Evolutionary conservation across 306 rosid genomes (phyloP).

Genomic region (Cucumis cinereus): DNA sequence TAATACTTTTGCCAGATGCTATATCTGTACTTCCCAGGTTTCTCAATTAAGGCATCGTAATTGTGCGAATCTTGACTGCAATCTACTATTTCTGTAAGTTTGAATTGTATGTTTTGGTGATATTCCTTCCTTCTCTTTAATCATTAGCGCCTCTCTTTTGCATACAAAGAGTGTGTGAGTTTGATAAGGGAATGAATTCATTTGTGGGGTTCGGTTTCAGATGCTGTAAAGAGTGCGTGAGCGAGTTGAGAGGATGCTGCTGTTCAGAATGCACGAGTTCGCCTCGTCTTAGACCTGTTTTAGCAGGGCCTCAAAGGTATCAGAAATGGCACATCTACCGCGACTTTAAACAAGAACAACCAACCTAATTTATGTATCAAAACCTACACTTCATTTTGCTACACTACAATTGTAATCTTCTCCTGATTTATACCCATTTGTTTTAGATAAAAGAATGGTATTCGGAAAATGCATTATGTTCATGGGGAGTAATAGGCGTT

Average conservation of each 20-base stretch:
- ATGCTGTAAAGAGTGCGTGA: constrained; percentile 58
- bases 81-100: constrained; percentile 74
- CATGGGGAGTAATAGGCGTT: not conserved
- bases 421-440: not conserved
- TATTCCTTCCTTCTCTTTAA: not conserved
- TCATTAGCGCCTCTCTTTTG: not conserved
- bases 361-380: not conserved
- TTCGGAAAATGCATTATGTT: not conserved
- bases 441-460: not conserved
- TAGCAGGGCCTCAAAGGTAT: constrained; percentile 52
- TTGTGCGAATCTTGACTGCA: constrained; percentile 93
- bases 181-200: not conserved
- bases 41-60: constrained; percentile 71
- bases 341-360: constrained; percentile 26
- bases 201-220: constrained; percentile 23
- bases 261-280: constrained; percentile 61
- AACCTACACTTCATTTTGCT: not conserved
- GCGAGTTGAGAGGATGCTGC: constrained; percentile 63
- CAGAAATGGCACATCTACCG: constrained; percentile 73
- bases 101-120: not conserved
- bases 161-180: not conserved
- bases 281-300: constrained; percentile 69
- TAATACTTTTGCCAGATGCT: constrained; percentile 61
- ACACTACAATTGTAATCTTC: not conserved
- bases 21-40: constrained; percentile 45